Evolutionary conservation across 129 eudicot species (phyloP), one percentile per base, ranked within the genome.

Genomic region (Flaveria sonorensis): DNA sequence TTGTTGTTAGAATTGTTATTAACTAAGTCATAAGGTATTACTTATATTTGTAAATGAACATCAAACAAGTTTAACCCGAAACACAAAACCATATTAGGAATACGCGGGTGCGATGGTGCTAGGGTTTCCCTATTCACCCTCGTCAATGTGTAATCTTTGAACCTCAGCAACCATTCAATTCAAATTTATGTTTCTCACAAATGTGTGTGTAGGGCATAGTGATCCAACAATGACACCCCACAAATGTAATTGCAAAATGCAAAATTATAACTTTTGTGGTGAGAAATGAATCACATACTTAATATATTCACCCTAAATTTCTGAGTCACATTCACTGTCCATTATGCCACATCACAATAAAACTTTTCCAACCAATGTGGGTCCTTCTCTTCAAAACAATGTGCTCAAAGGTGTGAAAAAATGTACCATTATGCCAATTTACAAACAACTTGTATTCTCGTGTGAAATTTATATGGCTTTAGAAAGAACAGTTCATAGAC

Each of bases 201-300:
- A 24, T 63, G 46, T 28, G 20, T 5, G 20, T 28, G 20, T n/a
- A 63, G 32, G 69, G 69, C 46, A 63, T 63, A 43, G 69, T 16
- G 21, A 62, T 62, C 45, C 45, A 62, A 62, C 43, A 62, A 61
- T 13, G 43, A 61, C 18, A 30, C 20, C 66, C 68, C 68, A 62
- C 68, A 28, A 63, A 14, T 63, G 69, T 63, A 63, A 16, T 15
- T 7, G 69, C 12, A 63, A 63, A 26, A 19, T 63, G 23, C 12
- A 63, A 63, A 26, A 19, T 63, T 63, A 63, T 63, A 43, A 63
- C 30, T 14, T 30, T 63, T 36, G 69, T 63, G 69, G 69, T 63
- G 69, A 63, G 69, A 63, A 63, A 28, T 63, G 46, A 63, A 14
- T 63, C 69, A 30, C 46, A 30, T 14, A 63, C 32, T 61, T 1